Percentiles rank a stretch among this genome's conserved stretches.
phyloP scores from a whole-genome alignment of 1,139 yeast species.

The Blastobotrys aristatus region DNA sequence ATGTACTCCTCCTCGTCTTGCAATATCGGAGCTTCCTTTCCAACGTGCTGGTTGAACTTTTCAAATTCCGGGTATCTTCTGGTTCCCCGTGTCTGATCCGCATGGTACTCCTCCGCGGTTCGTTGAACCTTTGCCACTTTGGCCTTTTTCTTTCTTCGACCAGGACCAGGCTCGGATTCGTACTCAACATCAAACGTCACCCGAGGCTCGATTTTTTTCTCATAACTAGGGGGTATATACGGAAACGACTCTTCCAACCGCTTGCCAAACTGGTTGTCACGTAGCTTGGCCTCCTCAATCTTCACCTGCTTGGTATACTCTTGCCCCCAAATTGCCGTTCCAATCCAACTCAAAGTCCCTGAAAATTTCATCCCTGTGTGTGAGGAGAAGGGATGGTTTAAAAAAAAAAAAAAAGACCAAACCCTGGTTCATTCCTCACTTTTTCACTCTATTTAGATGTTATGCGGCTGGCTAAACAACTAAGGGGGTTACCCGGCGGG shows the following conservation, averaged over 20 bases:
- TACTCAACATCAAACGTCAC: not conserved
- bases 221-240: not conserved
- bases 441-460: too few species aligned
- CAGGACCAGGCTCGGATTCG: not conserved
- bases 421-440: too few species aligned
- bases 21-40: not conserved
- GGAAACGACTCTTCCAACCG: not conserved
- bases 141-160: not conserved
- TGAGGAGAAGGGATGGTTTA: too few species aligned
- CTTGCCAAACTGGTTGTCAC: not conserved
- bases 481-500: slow-evolving; percentile 4
- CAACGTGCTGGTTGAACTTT: not conserved
- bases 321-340: not conserved
- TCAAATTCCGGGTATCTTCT: not conserved
- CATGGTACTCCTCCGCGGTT: not conserved
- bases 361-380: too few species aligned
- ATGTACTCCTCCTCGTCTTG: not conserved
- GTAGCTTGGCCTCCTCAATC: not conserved
- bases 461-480: too few species aligned
- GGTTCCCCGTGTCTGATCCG: not conserved
- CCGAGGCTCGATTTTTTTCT: too few species aligned
- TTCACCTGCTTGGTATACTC: not conserved
- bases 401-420: too few species aligned
- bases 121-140: not conserved
- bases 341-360: too few species aligned